phyloP scores from a whole-genome alignment of 306 rosid genomes.

The Inga leiocalycina region DNA sequence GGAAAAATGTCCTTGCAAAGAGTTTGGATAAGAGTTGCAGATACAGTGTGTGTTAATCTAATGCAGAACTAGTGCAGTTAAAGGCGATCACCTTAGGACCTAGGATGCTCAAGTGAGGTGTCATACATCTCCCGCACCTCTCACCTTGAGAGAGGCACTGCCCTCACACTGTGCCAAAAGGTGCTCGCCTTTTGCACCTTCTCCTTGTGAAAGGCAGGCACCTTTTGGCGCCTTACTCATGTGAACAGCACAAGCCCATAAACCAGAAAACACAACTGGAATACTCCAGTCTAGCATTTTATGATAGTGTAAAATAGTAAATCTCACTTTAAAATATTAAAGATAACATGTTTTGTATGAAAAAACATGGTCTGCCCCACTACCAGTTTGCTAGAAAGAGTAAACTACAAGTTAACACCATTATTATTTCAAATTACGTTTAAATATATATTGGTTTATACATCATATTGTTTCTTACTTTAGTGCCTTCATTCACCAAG shows the following conservation, averaged over 20 bases:
- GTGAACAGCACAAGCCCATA: background rate
- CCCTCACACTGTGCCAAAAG: background rate
- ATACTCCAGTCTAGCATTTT: background rate
- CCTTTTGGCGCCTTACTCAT: background rate
- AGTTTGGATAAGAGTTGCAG: constrained; percentile 18
- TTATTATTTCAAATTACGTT: background rate
- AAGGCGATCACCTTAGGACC: background rate
- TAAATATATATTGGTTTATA: background rate
- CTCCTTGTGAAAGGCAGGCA: background rate
- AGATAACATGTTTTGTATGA: background rate
- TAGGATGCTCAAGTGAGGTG: background rate
- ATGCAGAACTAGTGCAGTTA: constrained; percentile 6
- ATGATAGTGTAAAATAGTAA: background rate
- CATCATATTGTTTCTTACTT: too few relatives aligned
- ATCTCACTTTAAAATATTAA: background rate
- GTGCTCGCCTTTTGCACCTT: background rate
- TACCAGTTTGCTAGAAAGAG: background rate
- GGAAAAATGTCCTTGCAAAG: background rate
- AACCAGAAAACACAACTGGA: background rate
- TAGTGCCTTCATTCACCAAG: background rate
- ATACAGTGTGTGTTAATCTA: background rate
- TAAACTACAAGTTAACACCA: background rate
- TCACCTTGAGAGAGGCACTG: background rate
- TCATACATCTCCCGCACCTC: background rate
- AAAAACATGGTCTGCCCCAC: background rate